Conservation (phyloP, 2,329 filamentous ascomycete genomes). For the Fonsecaea pugnacius region DNA sequence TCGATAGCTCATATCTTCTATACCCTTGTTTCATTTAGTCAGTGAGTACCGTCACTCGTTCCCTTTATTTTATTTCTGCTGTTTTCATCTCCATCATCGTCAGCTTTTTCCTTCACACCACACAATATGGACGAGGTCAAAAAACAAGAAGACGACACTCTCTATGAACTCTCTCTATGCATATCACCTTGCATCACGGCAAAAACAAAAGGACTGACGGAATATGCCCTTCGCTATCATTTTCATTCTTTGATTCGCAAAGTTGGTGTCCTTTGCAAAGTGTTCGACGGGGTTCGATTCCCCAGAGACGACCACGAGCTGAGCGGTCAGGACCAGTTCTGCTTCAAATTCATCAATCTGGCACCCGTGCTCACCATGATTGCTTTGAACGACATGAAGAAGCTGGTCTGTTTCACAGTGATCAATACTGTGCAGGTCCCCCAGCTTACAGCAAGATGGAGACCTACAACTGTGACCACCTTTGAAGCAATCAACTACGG, state of each 20-base stretch:
- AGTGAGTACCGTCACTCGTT: background rate
- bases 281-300: background rate
- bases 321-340: background rate
- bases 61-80: background rate
- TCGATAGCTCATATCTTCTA: background rate
- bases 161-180: background rate
- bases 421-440: conserved; percentile 16
- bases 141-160: background rate
- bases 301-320: background rate
- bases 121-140: background rate
- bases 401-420: background rate
- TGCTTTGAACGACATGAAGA: conserved; percentile 15
- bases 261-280: conserved; percentile 1
- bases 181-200: conserved; percentile 18
- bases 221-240: conserved; percentile 9
- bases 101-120: background rate
- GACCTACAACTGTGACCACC: conserved; percentile 6
- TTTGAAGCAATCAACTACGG: conserved; percentile 10
- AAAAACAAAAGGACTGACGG: conserved; percentile 3
- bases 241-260: background rate
- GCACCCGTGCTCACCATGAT: conserved; percentile 18
- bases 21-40: background rate
- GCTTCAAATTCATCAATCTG: conserved; percentile 13
- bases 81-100: background rate
- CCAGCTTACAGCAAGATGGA: background rate